Evolutionary conservation across 75 land plant genomes (phyloP).

Genomic region (Sequoiadendron giganteum): DNA sequence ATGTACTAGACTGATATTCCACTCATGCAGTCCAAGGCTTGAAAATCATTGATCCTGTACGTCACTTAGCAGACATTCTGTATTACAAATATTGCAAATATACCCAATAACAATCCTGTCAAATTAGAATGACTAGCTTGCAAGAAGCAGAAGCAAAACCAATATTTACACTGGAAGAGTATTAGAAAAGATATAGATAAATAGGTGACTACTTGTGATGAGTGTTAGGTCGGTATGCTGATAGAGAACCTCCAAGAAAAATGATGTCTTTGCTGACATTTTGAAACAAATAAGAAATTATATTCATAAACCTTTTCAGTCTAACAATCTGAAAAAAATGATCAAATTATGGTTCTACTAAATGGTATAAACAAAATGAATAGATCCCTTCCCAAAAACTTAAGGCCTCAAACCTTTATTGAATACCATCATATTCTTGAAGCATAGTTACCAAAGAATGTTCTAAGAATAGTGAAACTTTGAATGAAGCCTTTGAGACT

Average conservation of each 20-base stretch:
- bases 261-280: background rate
- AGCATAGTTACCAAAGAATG: background rate
- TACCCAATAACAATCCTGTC: background rate
- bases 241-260: background rate
- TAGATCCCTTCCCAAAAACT: background rate
- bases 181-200: background rate
- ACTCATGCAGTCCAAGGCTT: background rate
- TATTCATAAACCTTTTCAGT: too few relatives aligned
- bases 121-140: background rate
- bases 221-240: background rate
- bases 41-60: background rate
- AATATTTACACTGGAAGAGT: background rate
- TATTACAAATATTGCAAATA: too few relatives aligned
- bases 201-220: background rate
- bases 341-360: background rate
- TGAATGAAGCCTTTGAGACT: background rate
- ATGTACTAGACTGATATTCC: background rate
- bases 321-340: background rate
- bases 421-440: background rate
- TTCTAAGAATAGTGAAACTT: background rate
- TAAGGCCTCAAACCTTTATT: background rate
- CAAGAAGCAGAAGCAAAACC: background rate
- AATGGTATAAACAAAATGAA: background rate
- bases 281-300: background rate
- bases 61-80: background rate